These are phyloP conservation scores for Phytophthora parvispora DNA, from an alignment of 352 stramenopile genomes.

Conservation along the genomic window DNA sequence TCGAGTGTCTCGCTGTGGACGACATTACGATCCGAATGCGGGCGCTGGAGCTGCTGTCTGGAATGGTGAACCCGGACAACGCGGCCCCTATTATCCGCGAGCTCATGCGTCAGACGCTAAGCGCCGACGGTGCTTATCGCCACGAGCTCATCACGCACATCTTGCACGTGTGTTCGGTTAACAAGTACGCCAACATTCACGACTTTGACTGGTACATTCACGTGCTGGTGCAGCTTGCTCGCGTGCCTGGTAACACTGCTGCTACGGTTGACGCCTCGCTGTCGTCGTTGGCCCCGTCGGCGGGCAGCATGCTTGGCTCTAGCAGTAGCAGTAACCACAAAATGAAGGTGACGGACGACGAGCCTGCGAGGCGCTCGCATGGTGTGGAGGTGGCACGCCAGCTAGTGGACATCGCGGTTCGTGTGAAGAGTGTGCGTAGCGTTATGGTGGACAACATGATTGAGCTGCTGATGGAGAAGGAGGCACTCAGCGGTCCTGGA, in stretches of 20 bases:
- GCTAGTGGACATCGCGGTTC: constrained; percentile 97
- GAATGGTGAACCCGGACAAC: constrained; percentile 98
- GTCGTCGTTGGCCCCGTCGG: constrained; percentile 33
- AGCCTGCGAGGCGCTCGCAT: constrained; percentile 54
- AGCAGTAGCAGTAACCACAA: constrained; percentile 37
- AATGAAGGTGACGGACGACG: constrained; percentile 33
- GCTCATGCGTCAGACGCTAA: constrained; percentile 96
- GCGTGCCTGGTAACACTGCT: constrained; percentile 86
- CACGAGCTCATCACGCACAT: constrained; percentile 98
- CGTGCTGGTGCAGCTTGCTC: constrained; percentile 96
- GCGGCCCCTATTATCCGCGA: constrained; percentile 97
- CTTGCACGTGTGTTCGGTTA: constrained; percentile 96
- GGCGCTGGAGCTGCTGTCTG: constrained; percentile 96
- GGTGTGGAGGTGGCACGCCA: constrained; percentile 94
- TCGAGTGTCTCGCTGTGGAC: constrained; percentile 98
- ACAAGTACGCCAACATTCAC: constrained; percentile 98
- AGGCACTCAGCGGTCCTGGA: constrained; percentile 76
- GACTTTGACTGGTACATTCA: constrained; percentile 99
- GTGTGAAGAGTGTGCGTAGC: constrained; percentile 96
- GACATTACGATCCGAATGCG: constrained; percentile 99
- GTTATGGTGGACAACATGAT: constrained; percentile 97
- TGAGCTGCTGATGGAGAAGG: constrained; percentile 92
- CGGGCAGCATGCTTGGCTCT: constrained; percentile 55
- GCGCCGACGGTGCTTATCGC: constrained; percentile 95
- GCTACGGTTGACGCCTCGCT: constrained; percentile 44